Evolutionary conservation across 208 protist species (phyloP).

Genomic region (Angomonas deanei): DNA sequence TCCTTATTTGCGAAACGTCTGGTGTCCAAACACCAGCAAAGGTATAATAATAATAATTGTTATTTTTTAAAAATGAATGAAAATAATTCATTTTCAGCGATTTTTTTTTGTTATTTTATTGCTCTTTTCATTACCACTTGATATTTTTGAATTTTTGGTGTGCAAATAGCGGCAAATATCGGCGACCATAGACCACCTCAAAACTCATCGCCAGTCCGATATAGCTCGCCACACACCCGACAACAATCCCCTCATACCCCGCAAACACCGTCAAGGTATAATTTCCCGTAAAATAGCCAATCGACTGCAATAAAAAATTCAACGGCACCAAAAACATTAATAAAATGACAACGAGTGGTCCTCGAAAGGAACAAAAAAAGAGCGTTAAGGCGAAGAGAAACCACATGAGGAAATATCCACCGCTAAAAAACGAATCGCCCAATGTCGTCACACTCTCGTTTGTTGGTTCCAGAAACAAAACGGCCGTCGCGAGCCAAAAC

Average conservation of each 20-base stretch:
- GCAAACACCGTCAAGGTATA: conserved; percentile 19
- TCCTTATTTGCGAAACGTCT: too few species aligned
- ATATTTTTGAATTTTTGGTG: conserved; percentile 13
- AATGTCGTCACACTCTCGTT: not conserved
- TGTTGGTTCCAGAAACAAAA: conserved; percentile 10
- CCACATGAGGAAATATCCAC: conserved; percentile 34
- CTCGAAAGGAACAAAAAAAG: conserved; percentile 17
- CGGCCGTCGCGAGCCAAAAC: conserved; percentile 35
- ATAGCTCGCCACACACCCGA: conserved; percentile 25
- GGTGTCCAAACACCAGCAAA: not conserved
- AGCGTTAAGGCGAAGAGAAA: conserved; percentile 22
- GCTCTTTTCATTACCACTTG: conserved; percentile 1
- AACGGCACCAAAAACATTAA: conserved; percentile 20
- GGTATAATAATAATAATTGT: not conserved
- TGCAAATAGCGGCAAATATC: conserved; percentile 19
- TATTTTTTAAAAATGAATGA: too few species aligned
- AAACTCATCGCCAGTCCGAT: conserved; percentile 27
- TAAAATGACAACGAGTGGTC: conserved; percentile 17
- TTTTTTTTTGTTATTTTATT: too few species aligned
- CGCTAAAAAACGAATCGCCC: conserved; percentile 15
- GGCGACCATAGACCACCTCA: conserved; percentile 15
- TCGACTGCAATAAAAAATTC: conserved; percentile 20
- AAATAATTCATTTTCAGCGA: too few species aligned
- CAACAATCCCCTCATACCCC: conserved; percentile 34
- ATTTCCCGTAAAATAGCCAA: conserved; percentile 7